Conservation (phyloP, 2,329 filamentous ascomycete genomes). For the Chaetomium sp. region DNA sequence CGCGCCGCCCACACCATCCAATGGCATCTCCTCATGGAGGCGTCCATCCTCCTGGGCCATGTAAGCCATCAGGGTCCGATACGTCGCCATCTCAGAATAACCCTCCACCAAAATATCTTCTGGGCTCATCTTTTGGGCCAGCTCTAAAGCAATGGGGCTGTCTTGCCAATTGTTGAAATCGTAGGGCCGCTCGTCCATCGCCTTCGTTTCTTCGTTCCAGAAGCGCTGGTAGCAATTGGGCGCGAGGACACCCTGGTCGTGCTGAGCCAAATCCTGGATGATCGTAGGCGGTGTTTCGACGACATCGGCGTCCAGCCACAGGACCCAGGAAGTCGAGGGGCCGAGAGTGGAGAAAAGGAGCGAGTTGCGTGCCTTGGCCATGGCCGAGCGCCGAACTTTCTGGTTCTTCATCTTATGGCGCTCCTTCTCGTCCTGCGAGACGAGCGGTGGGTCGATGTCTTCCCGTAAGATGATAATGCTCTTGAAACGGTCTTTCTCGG, state of each 20-base stretch:
- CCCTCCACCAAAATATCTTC: constrained; percentile 93
- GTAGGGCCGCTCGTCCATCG: constrained; percentile 73
- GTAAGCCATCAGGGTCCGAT: constrained; percentile 84
- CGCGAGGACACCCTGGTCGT: constrained; percentile 86
- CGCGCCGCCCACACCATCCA: constrained; percentile 92
- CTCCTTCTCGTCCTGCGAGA: constrained; percentile 78
- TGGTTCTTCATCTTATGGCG: constrained; percentile 90
- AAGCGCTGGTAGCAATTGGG: constrained; percentile 94
- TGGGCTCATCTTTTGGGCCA: constrained; percentile 73
- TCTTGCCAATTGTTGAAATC: constrained; percentile 99
- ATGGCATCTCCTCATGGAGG: constrained; percentile 56
- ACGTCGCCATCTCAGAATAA: constrained; percentile 88
- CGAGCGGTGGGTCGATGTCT: constrained; percentile 79
- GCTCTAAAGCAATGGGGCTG: constrained; percentile 66
- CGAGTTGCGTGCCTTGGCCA: constrained; percentile 91
- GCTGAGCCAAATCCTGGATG: constrained; percentile 83
- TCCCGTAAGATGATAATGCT: constrained; percentile 91
- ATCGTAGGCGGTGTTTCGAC: constrained; percentile 77
- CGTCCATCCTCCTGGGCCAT: constrained; percentile 57
- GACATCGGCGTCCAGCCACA: constrained; percentile 93
- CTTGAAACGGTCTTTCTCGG: constrained; percentile 77
- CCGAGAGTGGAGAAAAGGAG: constrained; percentile 92
- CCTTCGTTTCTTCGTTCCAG: constrained; percentile 60
- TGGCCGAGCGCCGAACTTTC: constrained; percentile 75
- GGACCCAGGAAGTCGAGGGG: constrained; percentile 85